These are phyloP conservation scores for Eucalyptus marginata DNA, from an alignment of 345 rosid genomes.

Conservation along the genomic window DNA sequence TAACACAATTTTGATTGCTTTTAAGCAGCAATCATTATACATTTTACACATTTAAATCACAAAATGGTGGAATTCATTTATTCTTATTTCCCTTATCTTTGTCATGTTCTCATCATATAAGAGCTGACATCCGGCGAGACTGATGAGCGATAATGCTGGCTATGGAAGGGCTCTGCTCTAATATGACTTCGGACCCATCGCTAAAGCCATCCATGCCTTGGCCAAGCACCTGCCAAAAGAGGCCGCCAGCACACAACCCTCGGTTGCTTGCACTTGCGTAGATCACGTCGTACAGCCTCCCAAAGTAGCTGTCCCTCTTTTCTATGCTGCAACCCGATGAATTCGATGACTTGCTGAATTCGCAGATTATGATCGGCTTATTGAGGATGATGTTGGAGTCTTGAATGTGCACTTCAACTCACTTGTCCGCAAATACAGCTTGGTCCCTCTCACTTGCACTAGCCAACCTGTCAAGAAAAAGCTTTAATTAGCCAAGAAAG, in stretches of 20 bases:
- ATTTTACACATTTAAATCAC: neutral
- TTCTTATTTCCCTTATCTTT: neutral
- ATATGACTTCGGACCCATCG: conserved; percentile 54
- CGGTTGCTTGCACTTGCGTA: conserved; percentile 24
- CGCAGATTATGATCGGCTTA: conserved; percentile 47
- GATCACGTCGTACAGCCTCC: conserved; percentile 23
- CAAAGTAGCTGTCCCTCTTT: conserved; percentile 35
- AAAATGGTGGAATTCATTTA: neutral
- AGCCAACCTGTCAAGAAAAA: conserved; percentile 27
- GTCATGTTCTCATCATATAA: neutral
- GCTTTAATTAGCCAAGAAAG: neutral
- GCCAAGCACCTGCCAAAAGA: conserved; percentile 57
- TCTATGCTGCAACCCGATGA: conserved; percentile 25
- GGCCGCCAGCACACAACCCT: conserved; percentile 45
- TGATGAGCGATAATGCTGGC: conserved; percentile 37
- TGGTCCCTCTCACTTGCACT: conserved; percentile 18
- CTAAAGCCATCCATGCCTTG: conserved; percentile 22
- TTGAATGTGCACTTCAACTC: conserved; percentile 33
- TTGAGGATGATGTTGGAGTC: conserved; percentile 27
- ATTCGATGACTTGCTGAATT: conserved; percentile 52
- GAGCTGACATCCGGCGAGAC: conserved; percentile 22
- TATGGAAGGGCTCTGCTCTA: conserved; percentile 42
- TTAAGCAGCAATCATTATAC: neutral
- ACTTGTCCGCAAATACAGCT: conserved; percentile 27
- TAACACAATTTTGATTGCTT: neutral